phyloP scores from a whole-genome alignment of 2,329 filamentous ascomycete species.

The Calonectria pteridis region DNA sequence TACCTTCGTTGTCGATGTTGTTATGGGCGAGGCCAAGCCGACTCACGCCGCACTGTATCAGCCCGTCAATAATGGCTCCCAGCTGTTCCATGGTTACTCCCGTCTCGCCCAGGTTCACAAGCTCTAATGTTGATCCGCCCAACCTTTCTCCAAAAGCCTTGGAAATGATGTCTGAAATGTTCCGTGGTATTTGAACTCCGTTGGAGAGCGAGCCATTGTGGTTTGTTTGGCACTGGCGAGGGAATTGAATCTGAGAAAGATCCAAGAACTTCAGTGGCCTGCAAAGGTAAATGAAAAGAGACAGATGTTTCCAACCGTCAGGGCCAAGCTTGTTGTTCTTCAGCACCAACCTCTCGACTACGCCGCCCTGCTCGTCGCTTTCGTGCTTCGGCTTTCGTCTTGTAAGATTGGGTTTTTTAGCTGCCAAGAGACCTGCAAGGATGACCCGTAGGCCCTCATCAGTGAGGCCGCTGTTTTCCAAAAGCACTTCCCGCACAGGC shows the following conservation, averaged over 20 bases:
- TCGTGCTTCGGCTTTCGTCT: slow-evolving; percentile 61
- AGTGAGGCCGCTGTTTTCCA: slow-evolving; percentile 88
- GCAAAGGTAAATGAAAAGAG: slow-evolving; percentile 91
- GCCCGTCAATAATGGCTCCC: slow-evolving; percentile 81
- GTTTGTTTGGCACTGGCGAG: slow-evolving; percentile 54
- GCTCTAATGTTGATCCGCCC: slow-evolving; percentile 80
- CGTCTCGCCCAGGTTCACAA: slow-evolving; percentile 87
- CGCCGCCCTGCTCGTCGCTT: slow-evolving; percentile 69
- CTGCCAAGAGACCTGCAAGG: slow-evolving; percentile 85
- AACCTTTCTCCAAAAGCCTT: slow-evolving; percentile 83
- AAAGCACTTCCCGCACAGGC: slow-evolving; percentile 84
- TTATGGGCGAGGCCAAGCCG: slow-evolving; percentile 89
- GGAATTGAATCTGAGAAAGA: slow-evolving; percentile 86
- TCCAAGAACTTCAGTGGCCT: slow-evolving; percentile 88
- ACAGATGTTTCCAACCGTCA: slow-evolving; percentile 93
- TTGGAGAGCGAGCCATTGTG: slow-evolving; percentile 49
- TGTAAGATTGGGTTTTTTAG: slow-evolving; percentile 74
- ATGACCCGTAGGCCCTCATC: slow-evolving; percentile 91
- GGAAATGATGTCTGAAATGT: slow-evolving; percentile 73
- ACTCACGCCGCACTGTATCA: slow-evolving; percentile 81
- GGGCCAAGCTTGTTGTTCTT: slow-evolving; percentile 92
- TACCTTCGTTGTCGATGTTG: slow-evolving; percentile 77
- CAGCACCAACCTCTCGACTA: slow-evolving; percentile 87
- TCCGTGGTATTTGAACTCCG: slow-evolving; percentile 50
- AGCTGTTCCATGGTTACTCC: slow-evolving; percentile 79